Evolutionary conservation across 23 red algal species (phyloP), one percentile per base, ranked within the genome.

Genomic region (Gracilaria gracilis): DNA sequence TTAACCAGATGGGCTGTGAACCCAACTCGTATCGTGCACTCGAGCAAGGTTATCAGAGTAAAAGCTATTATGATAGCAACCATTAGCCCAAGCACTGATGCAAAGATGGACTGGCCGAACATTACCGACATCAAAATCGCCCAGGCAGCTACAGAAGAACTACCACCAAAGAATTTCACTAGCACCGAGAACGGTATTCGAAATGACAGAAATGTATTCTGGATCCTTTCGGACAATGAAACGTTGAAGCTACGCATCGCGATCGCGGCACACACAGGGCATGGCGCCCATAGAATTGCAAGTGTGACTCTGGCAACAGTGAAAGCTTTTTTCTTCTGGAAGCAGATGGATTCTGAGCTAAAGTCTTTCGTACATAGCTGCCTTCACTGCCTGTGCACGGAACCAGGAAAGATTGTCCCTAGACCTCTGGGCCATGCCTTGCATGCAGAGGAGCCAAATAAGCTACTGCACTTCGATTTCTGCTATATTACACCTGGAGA

Each of bases 1-100:
- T 13, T 91, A 47, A 48, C 51, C 1, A 67, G 33, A 3, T 81
- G 87, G 74, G 87, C 72, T 11, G 51, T 89, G 11, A 89, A 54
- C 28, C 24, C 58, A 9, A 17, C 9, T 13, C 34, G 47, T 48
- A 4, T 50, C 33, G 55, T 59, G 55, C 20, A 20, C 5, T 4
- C 55, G 2, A 59, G 4, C 4, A 46, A 46, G 42, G 42, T 46
- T 46, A 4, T 46, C 4, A 4, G 42, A 4, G 42, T 46, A 4
- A 46, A 7, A 11, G 42, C 42, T 11, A 4, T 46, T 11, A 11
- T 46, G 42, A 11, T 11, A 7, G 54, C 23, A n/a, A 4, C 23
- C 2, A 23, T 58, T 15, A 58, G 4, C 23, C 54, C 16, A 3
- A 20, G 54, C 2, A 58, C 54, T 3, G 16, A 58, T 15, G 23